Percentiles rank a stretch among this genome's conserved stretches.
Evolutionary conservation across 2,329 filamentous ascomycete species (phyloP).

Genomic region (Sporothrix protearum): DNA sequence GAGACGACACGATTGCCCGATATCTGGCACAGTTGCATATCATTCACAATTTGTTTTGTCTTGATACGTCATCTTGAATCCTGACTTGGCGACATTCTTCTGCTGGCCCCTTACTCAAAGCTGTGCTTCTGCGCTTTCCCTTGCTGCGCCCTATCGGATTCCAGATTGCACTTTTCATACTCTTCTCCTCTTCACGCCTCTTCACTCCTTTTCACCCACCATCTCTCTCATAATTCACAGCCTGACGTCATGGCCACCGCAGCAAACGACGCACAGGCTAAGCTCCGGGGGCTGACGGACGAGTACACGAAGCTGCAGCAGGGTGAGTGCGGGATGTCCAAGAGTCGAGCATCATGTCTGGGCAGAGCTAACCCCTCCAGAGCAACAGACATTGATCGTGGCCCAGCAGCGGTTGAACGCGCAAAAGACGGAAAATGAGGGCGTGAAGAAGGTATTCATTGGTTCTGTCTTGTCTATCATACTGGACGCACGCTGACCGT

Average conservation of each 20-base stretch:
- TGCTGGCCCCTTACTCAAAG: neutral
- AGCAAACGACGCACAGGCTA: constrained; percentile 66
- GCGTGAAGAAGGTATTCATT: constrained; percentile 70
- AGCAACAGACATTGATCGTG: constrained; percentile 71
- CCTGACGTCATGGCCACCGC: neutral
- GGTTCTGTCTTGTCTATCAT: too few species aligned
- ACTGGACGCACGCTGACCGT: too few species aligned
- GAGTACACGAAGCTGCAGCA: constrained; percentile 84
- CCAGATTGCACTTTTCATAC: too few species aligned
- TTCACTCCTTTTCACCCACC: neutral
- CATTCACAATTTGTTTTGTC: too few species aligned
- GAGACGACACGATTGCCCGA: neutral
- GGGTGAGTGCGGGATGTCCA: constrained; percentile 49
- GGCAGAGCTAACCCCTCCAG: constrained; percentile 44
- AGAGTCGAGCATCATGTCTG: neutral
- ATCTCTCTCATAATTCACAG: neutral
- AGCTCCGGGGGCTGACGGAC: constrained; percentile 77
- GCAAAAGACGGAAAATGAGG: constrained; percentile 87
- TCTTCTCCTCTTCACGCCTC: neutral
- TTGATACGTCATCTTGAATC: neutral
- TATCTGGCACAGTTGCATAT: too few species aligned
- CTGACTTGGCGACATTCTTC: neutral
- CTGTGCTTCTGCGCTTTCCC: too few species aligned
- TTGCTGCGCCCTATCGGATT: too few species aligned
- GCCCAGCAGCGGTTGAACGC: constrained; percentile 89